Percentiles rank a stretch among this genome's conserved stretches.
These are phyloP conservation scores for Ustilago esculenta DNA, from an alignment of 1,284 basidiomycete genomes.

Conservation along the genomic window DNA sequence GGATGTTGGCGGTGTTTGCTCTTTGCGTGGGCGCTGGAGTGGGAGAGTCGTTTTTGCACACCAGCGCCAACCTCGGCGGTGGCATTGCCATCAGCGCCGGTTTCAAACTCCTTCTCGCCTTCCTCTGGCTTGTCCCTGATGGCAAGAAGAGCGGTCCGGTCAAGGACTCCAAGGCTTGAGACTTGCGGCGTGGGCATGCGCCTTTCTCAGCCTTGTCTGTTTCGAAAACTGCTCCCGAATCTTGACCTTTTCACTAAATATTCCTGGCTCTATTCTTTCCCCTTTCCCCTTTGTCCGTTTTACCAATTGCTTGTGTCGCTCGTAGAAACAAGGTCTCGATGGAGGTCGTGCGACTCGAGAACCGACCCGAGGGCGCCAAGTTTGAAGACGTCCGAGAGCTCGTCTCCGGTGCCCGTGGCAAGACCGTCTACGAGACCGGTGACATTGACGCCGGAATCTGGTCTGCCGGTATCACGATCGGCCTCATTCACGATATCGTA, in stretches of 20 bases:
- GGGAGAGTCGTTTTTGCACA: slow-evolving; percentile 52
- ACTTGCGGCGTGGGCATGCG: no score
- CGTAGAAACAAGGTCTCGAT: slow-evolving; percentile 75
- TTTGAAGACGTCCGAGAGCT: slow-evolving; percentile 82
- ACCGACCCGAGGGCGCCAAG: slow-evolving; percentile 81
- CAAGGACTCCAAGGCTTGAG: slow-evolving; percentile 18
- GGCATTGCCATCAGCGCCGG: slow-evolving; percentile 50
- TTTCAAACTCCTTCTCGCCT: slow-evolving; percentile 50
- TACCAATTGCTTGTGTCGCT: neutral
- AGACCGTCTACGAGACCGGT: slow-evolving; percentile 82
- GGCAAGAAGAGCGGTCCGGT: slow-evolving; percentile 23
- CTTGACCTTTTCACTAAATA: neutral
- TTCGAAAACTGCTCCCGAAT: no score
- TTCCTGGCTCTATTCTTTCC: neutral
- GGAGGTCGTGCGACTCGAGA: slow-evolving; percentile 84
- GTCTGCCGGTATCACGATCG: slow-evolving; percentile 80
- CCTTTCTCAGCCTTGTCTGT: no score
- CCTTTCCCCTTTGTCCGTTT: neutral
- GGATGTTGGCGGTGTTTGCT: slow-evolving; percentile 47
- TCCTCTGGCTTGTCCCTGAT: slow-evolving; percentile 42
- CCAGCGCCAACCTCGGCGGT: slow-evolving; percentile 41
- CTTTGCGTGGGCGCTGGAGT: slow-evolving; percentile 55
- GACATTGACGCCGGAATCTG: slow-evolving; percentile 89
- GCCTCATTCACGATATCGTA: slow-evolving; percentile 82
- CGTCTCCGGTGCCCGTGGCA: slow-evolving; percentile 81